Conservation (phyloP, 176 grass and related monocot genomes). For the Aegilops longissima region DNA sequence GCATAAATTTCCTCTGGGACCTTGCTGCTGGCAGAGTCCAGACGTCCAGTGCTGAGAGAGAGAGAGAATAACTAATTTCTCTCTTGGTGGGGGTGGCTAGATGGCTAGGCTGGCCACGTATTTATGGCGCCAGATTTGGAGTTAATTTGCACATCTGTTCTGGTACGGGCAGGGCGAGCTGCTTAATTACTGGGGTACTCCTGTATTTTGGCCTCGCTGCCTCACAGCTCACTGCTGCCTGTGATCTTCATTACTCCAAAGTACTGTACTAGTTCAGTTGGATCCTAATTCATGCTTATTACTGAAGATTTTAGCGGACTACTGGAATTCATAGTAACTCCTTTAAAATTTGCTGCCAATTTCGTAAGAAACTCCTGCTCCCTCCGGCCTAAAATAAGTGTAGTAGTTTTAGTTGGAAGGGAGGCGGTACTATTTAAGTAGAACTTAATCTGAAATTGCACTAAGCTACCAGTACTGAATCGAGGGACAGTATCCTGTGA, state of each 20-base stretch:
- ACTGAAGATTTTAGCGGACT: neutral
- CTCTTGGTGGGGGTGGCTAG: neutral
- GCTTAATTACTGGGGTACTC: too few relatives aligned
- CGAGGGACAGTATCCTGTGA: too few relatives aligned
- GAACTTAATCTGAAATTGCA: neutral
- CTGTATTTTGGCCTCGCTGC: neutral
- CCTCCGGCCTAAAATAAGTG: too few relatives aligned
- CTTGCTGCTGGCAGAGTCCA: neutral
- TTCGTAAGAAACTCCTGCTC: too few relatives aligned
- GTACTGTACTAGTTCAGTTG: too few relatives aligned
- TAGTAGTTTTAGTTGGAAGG: too few relatives aligned
- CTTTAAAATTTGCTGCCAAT: too few relatives aligned
- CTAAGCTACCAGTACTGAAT: neutral
- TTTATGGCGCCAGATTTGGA: conserved; percentile 13
- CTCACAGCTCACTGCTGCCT: neutral
- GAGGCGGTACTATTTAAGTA: neutral
- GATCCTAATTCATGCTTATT: neutral
- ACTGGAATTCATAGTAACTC: neutral
- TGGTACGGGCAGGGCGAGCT: neutral
- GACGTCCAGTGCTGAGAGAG: too few relatives aligned
- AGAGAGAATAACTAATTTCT: neutral
- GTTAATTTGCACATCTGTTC: neutral
- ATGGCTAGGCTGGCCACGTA: neutral
- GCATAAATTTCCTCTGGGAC: conserved; percentile 19
- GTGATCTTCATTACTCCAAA: neutral